Conservation (phyloP, 441 rosid genomes). For the Hura crepitans region DNA sequence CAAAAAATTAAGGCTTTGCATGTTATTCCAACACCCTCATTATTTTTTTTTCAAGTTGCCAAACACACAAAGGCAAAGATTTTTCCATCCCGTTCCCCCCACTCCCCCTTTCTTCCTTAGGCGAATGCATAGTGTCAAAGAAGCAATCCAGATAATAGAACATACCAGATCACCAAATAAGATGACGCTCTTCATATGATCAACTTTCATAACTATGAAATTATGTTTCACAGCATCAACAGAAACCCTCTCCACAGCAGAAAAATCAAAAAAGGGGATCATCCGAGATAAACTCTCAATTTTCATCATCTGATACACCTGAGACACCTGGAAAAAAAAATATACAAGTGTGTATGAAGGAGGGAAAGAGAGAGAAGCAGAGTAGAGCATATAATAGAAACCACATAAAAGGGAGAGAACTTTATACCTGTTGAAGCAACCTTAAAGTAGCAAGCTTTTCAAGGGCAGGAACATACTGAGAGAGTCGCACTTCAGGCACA, state of each 20-base stretch:
- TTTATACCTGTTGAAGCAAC: conserved; percentile 81
- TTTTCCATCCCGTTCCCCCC: neutral
- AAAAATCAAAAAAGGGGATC: conserved; percentile 85
- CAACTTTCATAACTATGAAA: conserved; percentile 84
- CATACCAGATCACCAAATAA: conserved; percentile 67
- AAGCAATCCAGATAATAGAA: neutral
- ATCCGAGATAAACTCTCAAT: conserved; percentile 70
- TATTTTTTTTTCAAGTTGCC: neutral
- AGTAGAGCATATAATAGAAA: neutral
- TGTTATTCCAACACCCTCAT: neutral
- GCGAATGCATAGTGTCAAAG: neutral
- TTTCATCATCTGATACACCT: conserved; percentile 77
- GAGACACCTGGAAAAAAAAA: conserved; percentile 68
- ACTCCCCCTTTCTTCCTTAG: neutral
- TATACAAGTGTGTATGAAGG: neutral
- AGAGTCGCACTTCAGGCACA: conserved; percentile 79
- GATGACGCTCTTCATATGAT: conserved; percentile 72
- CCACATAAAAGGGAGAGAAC: conserved; percentile 7
- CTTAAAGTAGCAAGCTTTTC: conserved; percentile 86
- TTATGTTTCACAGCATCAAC: conserved; percentile 86
- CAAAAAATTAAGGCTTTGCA: neutral
- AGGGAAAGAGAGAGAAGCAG: neutral
- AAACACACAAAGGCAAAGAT: neutral
- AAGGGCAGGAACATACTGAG: conserved; percentile 77
- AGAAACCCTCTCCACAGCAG: conserved; percentile 81